A percentile compares a stretch with the other conserved stretches of the same genome.
phyloP scores from a whole-genome alignment of 805 yeast species.

The Yarrowia alimentaria region DNA sequence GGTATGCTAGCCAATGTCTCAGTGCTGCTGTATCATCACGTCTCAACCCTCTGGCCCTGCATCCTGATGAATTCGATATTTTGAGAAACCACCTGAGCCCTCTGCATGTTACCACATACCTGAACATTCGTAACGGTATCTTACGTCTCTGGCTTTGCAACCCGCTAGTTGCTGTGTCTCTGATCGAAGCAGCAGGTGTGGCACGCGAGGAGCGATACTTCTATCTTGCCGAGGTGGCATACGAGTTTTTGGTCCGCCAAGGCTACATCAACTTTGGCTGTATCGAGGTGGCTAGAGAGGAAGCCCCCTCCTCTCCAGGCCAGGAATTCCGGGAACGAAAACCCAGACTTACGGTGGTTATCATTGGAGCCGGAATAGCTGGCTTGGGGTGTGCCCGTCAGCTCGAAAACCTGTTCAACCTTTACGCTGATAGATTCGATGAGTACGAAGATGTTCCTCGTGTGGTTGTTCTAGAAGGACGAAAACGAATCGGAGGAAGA shows the following conservation, averaged over 20 bases:
- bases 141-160: constrained; percentile 45
- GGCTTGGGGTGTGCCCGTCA: constrained; percentile 97
- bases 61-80: constrained; percentile 41
- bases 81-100: constrained; percentile 39
- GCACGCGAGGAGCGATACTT: constrained; percentile 42
- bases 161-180: constrained; percentile 44
- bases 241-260: constrained; percentile 44
- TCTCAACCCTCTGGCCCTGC: constrained; percentile 42
- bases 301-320: constrained; percentile 29
- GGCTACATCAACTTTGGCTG: constrained; percentile 48
- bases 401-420: constrained; percentile 60
- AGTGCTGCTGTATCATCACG: constrained; percentile 45
- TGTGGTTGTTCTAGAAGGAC: constrained; percentile 43
- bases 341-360: constrained; percentile 52
- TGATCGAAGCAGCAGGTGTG: constrained; percentile 46
- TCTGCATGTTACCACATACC: constrained; percentile 44
- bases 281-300: constrained; percentile 35
- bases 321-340: constrained; percentile 35
- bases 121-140: constrained; percentile 46
- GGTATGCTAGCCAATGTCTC: constrained; percentile 43
- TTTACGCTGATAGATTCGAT: constrained; percentile 39
- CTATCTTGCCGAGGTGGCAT: constrained; percentile 45
- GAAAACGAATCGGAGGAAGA: constrained; percentile 46
- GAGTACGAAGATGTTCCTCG: constrained; percentile 45
- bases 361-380: constrained; percentile 96